A percentile compares a stretch with the other conserved stretches of the same genome.
Evolutionary conservation across 441 rosid species (phyloP).

Genomic region (Croton setiger): DNA sequence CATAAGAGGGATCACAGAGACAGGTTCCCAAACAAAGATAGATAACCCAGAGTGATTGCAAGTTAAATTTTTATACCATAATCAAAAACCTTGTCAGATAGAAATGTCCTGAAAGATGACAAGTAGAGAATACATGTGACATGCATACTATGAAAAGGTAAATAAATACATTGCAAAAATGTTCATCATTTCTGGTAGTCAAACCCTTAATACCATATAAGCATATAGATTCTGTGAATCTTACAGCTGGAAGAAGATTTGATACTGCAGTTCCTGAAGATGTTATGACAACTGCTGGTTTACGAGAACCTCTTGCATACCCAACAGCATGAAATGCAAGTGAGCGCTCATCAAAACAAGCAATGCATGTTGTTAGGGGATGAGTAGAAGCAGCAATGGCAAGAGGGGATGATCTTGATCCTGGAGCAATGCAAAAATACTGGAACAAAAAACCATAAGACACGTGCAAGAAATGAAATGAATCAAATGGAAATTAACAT

Average conservation of each 20-base stretch:
- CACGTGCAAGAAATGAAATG: slow-evolving; percentile 22
- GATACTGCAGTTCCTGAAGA: slow-evolving; percentile 99
- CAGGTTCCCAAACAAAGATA: neutral
- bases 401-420: slow-evolving; percentile 96
- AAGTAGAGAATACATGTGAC: neutral
- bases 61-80: slow-evolving; percentile 9
- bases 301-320: slow-evolving; percentile 80
- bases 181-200: neutral
- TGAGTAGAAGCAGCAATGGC: slow-evolving; percentile 92
- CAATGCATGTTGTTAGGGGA: slow-evolving; percentile 67
- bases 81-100: neutral
- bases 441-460: slow-evolving; percentile 45
- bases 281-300: slow-evolving; percentile 85
- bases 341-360: slow-evolving; percentile 94
- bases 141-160: neutral
- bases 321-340: slow-evolving; percentile 97
- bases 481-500: slow-evolving; percentile 6
- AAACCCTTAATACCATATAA: slow-evolving; percentile 14
- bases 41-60: neutral
- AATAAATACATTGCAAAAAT: neutral
- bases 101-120: neutral
- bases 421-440: slow-evolving; percentile 98
- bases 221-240: slow-evolving; percentile 26
- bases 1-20: neutral
- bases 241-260: slow-evolving; percentile 98